Conservation (phyloP, 2,329 filamentous ascomycete genomes). For the Plectosphaerella plurivora region DNA sequence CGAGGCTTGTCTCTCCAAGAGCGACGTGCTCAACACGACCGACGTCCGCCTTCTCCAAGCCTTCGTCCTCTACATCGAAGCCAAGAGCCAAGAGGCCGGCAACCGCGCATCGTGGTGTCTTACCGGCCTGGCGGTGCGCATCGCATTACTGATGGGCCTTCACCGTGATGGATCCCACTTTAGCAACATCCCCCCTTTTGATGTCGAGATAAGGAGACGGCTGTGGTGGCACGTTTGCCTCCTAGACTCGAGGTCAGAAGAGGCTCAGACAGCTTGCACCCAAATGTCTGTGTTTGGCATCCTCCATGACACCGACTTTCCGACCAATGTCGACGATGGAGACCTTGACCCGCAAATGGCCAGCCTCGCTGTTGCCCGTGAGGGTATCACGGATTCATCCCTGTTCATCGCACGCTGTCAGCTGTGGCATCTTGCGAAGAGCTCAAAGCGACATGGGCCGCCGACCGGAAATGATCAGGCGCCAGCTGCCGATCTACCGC, state of each 20-base stretch:
- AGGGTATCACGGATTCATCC: slow-evolving; percentile 30
- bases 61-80: slow-evolving; percentile 42
- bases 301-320: slow-evolving; percentile 54
- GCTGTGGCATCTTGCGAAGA: slow-evolving; percentile 14
- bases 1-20: slow-evolving; percentile 16
- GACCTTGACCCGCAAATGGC: slow-evolving; percentile 34
- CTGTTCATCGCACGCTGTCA: slow-evolving; percentile 29
- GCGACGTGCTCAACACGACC: slow-evolving; percentile 43
- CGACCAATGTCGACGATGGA: slow-evolving; percentile 42
- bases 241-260: slow-evolving; percentile 55
- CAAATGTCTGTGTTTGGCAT: slow-evolving; percentile 55
- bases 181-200: slow-evolving; percentile 47
- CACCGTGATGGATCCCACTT: slow-evolving; percentile 54
- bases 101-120: slow-evolving; percentile 48
- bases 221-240: slow-evolving; percentile 59
- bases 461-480: too few species aligned
- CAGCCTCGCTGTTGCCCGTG: slow-evolving; percentile 13
- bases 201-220: slow-evolving; percentile 54
- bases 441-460: not conserved
- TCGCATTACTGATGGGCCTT: slow-evolving; percentile 55
- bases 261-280: slow-evolving; percentile 52
- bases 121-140: slow-evolving; percentile 52
- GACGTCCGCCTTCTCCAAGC: slow-evolving; percentile 49
- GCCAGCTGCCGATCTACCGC: not conserved
- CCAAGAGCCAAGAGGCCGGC: slow-evolving; percentile 42